A percentile compares a stretch with the other conserved stretches of the same genome.
These are phyloP conservation scores for Papilionanthe hybrid DNA, from an alignment of 116 monocot genomes.

Conservation along the genomic window DNA sequence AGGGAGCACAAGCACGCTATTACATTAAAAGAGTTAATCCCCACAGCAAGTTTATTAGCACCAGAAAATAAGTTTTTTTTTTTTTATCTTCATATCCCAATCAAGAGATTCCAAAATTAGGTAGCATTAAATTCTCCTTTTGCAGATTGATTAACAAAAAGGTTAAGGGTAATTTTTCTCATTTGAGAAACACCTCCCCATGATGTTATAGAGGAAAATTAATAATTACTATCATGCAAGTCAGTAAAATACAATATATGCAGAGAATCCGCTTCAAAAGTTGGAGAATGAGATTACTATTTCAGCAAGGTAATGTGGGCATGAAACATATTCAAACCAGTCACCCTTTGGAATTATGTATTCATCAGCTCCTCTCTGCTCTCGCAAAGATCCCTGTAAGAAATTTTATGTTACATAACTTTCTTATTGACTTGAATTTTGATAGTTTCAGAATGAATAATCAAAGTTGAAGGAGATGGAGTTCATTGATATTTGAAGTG, in stretches of 20 bases:
- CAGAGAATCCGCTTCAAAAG: background rate
- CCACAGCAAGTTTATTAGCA: too few relatives aligned
- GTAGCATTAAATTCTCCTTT: background rate
- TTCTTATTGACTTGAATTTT: background rate
- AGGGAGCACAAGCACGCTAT: too few relatives aligned
- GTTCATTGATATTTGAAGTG: background rate
- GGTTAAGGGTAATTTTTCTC: too few relatives aligned
- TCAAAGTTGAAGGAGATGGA: background rate
- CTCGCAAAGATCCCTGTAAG: constrained; percentile 68
- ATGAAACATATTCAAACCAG: constrained; percentile 90
- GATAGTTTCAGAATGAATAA: background rate
- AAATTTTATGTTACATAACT: constrained; percentile 1
- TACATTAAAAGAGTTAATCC: too few relatives aligned
- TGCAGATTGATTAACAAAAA: too few relatives aligned
- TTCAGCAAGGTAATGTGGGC: constrained; percentile 89
- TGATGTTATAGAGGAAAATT: background rate
- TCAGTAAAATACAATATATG: background rate
- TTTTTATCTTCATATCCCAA: background rate
- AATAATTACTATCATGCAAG: background rate
- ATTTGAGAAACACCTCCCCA: background rate
- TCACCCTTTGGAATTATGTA: constrained; percentile 85
- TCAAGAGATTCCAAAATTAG: background rate
- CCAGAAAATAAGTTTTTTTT: too few relatives aligned
- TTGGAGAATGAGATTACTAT: constrained; percentile 45
- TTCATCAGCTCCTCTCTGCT: constrained; percentile 50